A percentile compares a stretch with the other conserved stretches of the same genome.
Evolutionary conservation across 1,284 basidiomycete genomes (phyloP).

Genomic region (Cystobasidiaceae sp.): DNA sequence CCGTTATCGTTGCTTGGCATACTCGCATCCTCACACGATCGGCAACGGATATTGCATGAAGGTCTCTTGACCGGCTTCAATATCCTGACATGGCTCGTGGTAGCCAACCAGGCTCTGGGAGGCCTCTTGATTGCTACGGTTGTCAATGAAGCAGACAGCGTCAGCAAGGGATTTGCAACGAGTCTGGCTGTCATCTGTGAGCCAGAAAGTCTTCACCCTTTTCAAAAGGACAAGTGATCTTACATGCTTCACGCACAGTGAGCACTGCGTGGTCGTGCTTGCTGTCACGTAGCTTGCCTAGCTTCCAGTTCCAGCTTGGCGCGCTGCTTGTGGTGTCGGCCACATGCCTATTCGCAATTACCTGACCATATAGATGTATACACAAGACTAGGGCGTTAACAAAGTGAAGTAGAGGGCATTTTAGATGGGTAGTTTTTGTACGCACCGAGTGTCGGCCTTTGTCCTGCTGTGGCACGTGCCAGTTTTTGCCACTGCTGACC

Average conservation of each 20-base stretch:
- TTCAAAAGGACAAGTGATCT: not conserved
- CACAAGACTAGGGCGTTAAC: not conserved
- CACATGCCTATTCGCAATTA: slow-evolving; percentile 34
- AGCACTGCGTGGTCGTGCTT: slow-evolving; percentile 34
- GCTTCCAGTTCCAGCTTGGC: slow-evolving; percentile 33
- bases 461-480: no score
- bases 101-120: slow-evolving; percentile 40
- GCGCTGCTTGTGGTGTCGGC: slow-evolving; percentile 35
- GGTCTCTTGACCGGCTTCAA: slow-evolving; percentile 32
- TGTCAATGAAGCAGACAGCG: slow-evolving; percentile 37
- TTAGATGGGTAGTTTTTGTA: no score
- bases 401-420: no score
- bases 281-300: slow-evolving; percentile 32
- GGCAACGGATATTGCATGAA: not conserved
- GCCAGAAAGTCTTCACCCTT: no score
- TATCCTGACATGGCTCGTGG: slow-evolving; percentile 38
- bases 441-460: no score
- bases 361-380: not conserved
- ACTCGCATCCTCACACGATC: not conserved
- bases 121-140: slow-evolving; percentile 41
- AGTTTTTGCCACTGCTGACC: no score
- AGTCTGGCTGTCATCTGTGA: slow-evolving; percentile 39
- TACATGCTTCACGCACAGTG: slow-evolving; percentile 27
- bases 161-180: slow-evolving; percentile 42
- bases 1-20: slow-evolving; percentile 34